Evolutionary conservation across 73 alveolate species (phyloP), one percentile per base, ranked within the genome.

Genomic region (Uronychia binucleata): DNA sequence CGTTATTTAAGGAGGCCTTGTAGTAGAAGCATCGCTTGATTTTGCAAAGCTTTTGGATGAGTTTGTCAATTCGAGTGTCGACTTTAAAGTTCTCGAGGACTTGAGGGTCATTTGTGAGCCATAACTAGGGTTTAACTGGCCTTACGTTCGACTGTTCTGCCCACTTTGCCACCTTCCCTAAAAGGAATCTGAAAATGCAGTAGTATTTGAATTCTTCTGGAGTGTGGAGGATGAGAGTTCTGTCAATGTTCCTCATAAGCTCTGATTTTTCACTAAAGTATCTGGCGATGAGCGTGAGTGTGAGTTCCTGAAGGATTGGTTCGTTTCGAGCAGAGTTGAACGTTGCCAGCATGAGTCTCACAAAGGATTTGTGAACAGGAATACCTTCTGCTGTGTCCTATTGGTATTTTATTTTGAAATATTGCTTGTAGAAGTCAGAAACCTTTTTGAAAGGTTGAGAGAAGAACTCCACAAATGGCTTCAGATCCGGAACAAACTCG

Each of bases 221-320:
- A 19, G 67, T 11, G 19, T 46, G 67, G 19, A 46, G 67, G 19
- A 46, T 46, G n/a, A 46, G 5, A 46, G 30, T 57, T 57, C 77
- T 79, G 58, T 79, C 86, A 8, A 79, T 1, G 31, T 79, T 79
- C 46, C 86, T 1, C 27, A 79, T 79, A 11, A 79, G 58, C 78
- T 79, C 86, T 13, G 79, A 77, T n/a, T 31, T 79, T 58, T 79
- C 86, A 1, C 77, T 33, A 26, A n/a, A 26, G 58, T 34, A 28
- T 33, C 57, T 58, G 34, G 86, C 59, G 8, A 81, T n/a, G 30
- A 81, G 14, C 11, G 67, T 59, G 33, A 59, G 27, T 1, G 88
- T 59, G 60, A 59, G 57, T 32, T 81, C 80, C 29, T 67, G 32
- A 1, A 81, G 75, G 0, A 59, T 8, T 32, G 30, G 28, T 8